These are phyloP conservation scores for Stephania yunnanensis DNA, from an alignment of 164 flowering plant species.

Conservation along the genomic window DNA sequence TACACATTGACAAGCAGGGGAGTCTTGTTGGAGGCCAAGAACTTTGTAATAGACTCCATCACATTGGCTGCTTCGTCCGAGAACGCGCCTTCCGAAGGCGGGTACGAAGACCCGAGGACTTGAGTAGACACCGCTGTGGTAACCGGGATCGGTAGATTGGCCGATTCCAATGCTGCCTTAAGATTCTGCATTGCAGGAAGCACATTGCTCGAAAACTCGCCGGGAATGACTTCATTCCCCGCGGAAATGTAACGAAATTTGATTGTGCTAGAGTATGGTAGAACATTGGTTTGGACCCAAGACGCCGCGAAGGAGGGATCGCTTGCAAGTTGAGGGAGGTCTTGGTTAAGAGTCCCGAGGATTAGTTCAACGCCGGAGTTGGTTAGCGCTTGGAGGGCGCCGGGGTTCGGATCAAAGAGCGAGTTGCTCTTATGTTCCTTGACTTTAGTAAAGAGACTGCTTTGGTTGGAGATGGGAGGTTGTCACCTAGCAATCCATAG, in stretches of 20 bases:
- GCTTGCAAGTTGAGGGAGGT: constrained; percentile 18
- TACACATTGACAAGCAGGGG: constrained; percentile 14
- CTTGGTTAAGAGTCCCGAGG: constrained; percentile 19
- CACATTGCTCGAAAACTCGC: neutral
- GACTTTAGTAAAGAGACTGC: constrained; percentile 17
- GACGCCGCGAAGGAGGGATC: constrained; percentile 8
- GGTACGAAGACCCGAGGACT: constrained; percentile 11
- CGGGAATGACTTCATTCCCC: constrained; percentile 31
- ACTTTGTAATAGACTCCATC: constrained; percentile 7
- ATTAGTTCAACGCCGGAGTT: constrained; percentile 17
- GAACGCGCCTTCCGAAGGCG: constrained; percentile 19
- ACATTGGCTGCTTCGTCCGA: neutral
- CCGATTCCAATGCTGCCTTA: constrained; percentile 1
- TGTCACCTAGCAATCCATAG: constrained; percentile 27
- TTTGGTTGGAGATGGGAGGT: constrained; percentile 24
- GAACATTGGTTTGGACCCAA: constrained; percentile 23
- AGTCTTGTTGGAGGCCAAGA: neutral
- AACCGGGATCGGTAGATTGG: constrained; percentile 7
- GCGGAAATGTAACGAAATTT: constrained; percentile 19
- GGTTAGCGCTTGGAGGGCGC: constrained; percentile 19
- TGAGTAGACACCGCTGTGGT: constrained; percentile 10
- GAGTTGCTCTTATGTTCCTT: constrained; percentile 11
- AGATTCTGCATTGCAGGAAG: constrained; percentile 21
- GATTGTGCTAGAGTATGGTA: constrained; percentile 1
- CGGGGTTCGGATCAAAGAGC: constrained; percentile 23